Base-by-base conservation (phyloP, 768 basidiomycete species). In the Piloderma croceum region DNA sequence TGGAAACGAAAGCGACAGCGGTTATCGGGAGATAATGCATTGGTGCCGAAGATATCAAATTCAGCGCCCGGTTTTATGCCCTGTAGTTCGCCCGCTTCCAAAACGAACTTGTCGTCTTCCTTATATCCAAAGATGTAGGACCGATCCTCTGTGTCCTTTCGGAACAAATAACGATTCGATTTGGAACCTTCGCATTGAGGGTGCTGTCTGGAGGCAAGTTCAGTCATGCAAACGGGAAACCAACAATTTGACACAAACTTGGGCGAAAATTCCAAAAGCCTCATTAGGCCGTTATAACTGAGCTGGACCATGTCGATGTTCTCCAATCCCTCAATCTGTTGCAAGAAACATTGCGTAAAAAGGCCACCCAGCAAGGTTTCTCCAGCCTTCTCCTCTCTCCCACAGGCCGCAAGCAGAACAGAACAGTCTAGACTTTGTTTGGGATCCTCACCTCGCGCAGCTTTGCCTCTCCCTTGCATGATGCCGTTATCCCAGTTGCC, bases 331-430 rank as follows among this genome's bases (percentile, higher is more conserved):
- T 47, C 41, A n/a, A 67, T 42, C 4, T 54, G 43, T 21, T 51
- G 48, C 20, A 66, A 20, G 11, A 67, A 49, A 1, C 43, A 45
- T n/a, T 40, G 31, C 1, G 67, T 67, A 38, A 68, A 68, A 5
- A 64, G 17, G 6, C 65, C 64, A 12, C 54, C 43, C 2, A 45
- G 49, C 2, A 45, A 39, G 25, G 53, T 33, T 42, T 68, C 67
- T 15, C 48, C 48, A 3, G 70, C 69, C 0, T 46, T 31, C 34
- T 70, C 60, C 2, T 60, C 52, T 5, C 58, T 49, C 2, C 64
- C 56, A 40, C 71, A 71, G 2, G 71, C 69, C 3, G 71, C 69
- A 12, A 71, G 51, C 3, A 73, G 58, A 17, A 73, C 58, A 45
- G 70, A 67, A 0, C 68, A 69, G 2, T 49, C 54, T n/a, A n/a